Conservation (phyloP, 2,329 filamentous ascomycete genomes). For the Pezicula radicicola region DNA sequence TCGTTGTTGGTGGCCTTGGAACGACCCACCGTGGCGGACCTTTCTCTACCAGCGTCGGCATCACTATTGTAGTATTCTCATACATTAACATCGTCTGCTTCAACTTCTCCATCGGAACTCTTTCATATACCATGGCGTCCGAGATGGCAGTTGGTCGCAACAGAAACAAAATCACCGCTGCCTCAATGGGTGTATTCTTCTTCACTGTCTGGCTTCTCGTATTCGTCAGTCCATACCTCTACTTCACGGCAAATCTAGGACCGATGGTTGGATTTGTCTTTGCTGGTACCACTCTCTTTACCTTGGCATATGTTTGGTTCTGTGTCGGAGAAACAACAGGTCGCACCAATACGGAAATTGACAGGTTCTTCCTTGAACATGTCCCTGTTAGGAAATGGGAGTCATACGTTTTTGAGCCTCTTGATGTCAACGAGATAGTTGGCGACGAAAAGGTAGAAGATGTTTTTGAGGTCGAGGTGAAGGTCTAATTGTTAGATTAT, state of each 20-base stretch:
- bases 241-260: constrained; percentile 34
- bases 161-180: constrained; percentile 41
- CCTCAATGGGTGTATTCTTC: constrained; percentile 41
- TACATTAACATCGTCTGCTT: constrained; percentile 40
- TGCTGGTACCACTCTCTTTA: constrained; percentile 30
- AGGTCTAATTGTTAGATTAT: no score
- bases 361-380: constrained; percentile 33
- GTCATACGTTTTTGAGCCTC: constrained; percentile 9
- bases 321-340: constrained; percentile 37
- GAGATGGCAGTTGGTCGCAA: constrained; percentile 47
- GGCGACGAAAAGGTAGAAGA: no score
- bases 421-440: no score
- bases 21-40: constrained; percentile 19
- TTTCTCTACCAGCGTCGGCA: constrained; percentile 13
- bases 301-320: constrained; percentile 34
- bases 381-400: constrained; percentile 23
- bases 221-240: constrained; percentile 38
- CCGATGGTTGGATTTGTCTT: constrained; percentile 38
- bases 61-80: constrained; percentile 38
- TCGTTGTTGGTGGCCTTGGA: constrained; percentile 39
- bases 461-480: no score
- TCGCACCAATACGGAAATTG: constrained; percentile 32
- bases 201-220: constrained; percentile 37
- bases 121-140: constrained; percentile 38
- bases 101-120: constrained; percentile 41